A percentile compares a stretch with the other conserved stretches of the same genome.
Evolutionary conservation across 2,329 filamentous ascomycete species (phyloP).

Genomic region (Cordyceps militaris): DNA sequence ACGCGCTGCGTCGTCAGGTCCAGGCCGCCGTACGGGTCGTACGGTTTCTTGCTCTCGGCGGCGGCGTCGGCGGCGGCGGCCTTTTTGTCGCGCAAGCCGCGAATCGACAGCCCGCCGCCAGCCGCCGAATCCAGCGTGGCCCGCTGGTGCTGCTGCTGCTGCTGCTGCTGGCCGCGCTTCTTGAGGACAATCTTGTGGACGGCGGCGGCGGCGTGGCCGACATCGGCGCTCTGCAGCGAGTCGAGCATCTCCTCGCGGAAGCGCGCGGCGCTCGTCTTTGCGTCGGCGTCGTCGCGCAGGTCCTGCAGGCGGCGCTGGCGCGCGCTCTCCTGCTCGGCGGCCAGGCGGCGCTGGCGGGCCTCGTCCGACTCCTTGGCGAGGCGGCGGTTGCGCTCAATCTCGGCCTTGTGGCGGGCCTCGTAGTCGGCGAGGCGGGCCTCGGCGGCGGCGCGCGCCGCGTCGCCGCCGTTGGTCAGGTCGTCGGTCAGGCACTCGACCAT

Average conservation of each 20-base stretch:
- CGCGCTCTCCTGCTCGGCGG: conserved; percentile 59
- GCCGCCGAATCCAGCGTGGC: conserved; percentile 23
- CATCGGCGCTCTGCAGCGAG: conserved; percentile 54
- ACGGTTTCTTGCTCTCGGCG: conserved; percentile 59
- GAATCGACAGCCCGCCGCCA: conserved; percentile 53
- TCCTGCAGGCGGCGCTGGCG: conserved; percentile 53
- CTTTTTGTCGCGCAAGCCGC: conserved; percentile 65
- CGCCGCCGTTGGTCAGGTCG: conserved; percentile 69
- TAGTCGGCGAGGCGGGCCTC: conserved; percentile 50
- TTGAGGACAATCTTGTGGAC: conserved; percentile 61
- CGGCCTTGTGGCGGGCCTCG: conserved; percentile 63
- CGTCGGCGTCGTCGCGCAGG: conserved; percentile 61
- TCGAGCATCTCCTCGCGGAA: conserved; percentile 64
- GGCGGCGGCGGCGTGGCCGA: conserved; percentile 52
- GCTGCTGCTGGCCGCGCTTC: conserved; percentile 55
- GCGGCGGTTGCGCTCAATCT: conserved; percentile 56
- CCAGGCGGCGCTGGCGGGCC: conserved; percentile 46
- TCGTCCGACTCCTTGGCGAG: conserved; percentile 51
- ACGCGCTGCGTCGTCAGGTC: conserved; percentile 64
- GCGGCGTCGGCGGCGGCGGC: conserved; percentile 29
- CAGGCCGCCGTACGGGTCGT: conserved; percentile 82
- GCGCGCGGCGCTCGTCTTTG: conserved; percentile 55
- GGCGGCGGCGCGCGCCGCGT: conserved; percentile 49
- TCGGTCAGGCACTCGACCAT: conserved; percentile 85
- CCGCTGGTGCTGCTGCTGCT: conserved; percentile 24